Percentiles rank a stretch among this genome's conserved stretches.
Evolutionary conservation across 2,329 filamentous ascomycete species (phyloP).

Genomic region (Nothopassalora personata): DNA sequence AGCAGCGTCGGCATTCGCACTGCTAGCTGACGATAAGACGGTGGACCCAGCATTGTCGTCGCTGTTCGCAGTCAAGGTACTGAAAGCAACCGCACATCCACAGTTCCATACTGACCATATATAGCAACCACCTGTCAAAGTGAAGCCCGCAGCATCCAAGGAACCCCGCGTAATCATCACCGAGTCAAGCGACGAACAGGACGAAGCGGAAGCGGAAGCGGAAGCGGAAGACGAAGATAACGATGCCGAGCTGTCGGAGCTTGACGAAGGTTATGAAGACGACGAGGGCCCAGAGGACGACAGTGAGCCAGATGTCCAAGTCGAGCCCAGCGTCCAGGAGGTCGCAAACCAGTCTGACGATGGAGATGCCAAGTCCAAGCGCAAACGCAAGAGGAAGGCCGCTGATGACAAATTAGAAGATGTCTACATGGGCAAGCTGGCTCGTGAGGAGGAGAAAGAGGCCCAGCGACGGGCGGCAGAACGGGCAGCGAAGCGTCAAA

Average conservation of each 20-base stretch:
- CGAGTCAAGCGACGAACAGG: slow-evolving; percentile 19
- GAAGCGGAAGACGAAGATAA: slow-evolving; percentile 35
- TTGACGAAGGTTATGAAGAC: slow-evolving; percentile 13
- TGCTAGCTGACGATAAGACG: slow-evolving; percentile 32
- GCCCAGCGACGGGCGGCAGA: slow-evolving; percentile 25
- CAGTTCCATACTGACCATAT: slow-evolving; percentile 33
- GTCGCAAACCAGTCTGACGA: slow-evolving; percentile 18
- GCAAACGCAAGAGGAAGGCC: slow-evolving; percentile 46
- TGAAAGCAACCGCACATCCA: slow-evolving; percentile 30
- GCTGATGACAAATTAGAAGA: slow-evolving; percentile 62
- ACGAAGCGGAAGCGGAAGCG: slow-evolving; percentile 34
- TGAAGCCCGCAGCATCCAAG: slow-evolving; percentile 28
- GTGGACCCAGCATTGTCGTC: slow-evolving; percentile 44
- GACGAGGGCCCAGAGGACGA: slow-evolving; percentile 19
- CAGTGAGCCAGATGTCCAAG: slow-evolving; percentile 7
- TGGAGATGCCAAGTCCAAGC: slow-evolving; percentile 46
- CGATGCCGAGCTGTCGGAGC: slow-evolving; percentile 19
- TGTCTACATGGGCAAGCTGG: slow-evolving; percentile 63
- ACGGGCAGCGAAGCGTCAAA: slow-evolving; percentile 29
- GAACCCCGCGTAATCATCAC: slow-evolving; percentile 26
- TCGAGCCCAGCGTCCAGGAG: slow-evolving; percentile 3
- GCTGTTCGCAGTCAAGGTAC: slow-evolving; percentile 39
- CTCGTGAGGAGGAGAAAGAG: slow-evolving; percentile 39
- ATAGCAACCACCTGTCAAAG: slow-evolving; percentile 30
- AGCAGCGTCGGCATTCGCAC: slow-evolving; percentile 17